phyloP scores from a whole-genome alignment of 345 rosid genomes.

The Bruguiera parviflora region DNA sequence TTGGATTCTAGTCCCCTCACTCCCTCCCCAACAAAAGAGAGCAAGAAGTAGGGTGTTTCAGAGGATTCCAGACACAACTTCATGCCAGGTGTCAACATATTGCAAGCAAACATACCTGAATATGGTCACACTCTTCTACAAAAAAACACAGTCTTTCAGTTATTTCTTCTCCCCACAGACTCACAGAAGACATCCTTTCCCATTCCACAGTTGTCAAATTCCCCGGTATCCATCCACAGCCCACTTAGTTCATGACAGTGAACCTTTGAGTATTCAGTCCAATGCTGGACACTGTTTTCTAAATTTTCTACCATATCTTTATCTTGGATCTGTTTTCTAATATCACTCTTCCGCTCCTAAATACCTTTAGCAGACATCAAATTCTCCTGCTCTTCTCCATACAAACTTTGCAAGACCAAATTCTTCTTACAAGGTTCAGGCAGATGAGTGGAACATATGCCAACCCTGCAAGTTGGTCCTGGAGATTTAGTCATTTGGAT shows the following conservation, averaged over 20 bases:
- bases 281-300: constrained; percentile 59
- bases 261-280: constrained; percentile 93
- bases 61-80: too few species aligned
- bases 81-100: too few species aligned
- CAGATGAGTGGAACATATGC: constrained; percentile 55
- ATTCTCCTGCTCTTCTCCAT: constrained; percentile 46
- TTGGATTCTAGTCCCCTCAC: too few species aligned
- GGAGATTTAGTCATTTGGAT: background rate
- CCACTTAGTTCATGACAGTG: constrained; percentile 80
- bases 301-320: constrained; percentile 66
- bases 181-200: constrained; percentile 68
- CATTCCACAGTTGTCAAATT: constrained; percentile 69
- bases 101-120: constrained; percentile 49
- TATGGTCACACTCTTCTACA: constrained; percentile 86
- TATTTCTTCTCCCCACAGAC: constrained; percentile 68
- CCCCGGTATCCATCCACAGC: constrained; percentile 49
- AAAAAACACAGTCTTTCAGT: constrained; percentile 73
- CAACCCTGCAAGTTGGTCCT: constrained; percentile 47
- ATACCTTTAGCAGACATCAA: too few species aligned
- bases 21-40: too few species aligned
- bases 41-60: too few species aligned
- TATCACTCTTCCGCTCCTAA: constrained; percentile 11
- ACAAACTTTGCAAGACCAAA: constrained; percentile 73
- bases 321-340: constrained; percentile 47
- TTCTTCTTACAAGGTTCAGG: constrained; percentile 61